Conservation (phyloP, 1,284 basidiomycete species). For the Mycena sp. region DNA sequence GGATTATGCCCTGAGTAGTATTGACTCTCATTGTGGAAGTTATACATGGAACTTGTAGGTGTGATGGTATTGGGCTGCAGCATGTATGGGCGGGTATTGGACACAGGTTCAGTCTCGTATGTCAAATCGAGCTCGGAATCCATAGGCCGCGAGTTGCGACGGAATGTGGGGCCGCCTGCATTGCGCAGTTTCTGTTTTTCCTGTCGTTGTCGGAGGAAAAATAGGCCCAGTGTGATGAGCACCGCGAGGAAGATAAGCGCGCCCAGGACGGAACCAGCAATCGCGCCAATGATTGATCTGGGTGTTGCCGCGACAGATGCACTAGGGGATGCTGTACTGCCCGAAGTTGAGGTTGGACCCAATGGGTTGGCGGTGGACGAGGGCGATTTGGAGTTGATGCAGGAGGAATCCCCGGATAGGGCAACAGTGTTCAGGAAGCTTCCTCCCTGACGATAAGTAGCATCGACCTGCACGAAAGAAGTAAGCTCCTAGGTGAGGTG, state of each 20-base stretch:
- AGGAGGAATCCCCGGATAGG: constrained; percentile 23
- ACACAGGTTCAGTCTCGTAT: constrained; percentile 35
- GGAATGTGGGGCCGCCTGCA: constrained; percentile 32
- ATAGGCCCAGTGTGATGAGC: constrained; percentile 58
- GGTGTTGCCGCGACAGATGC: constrained; percentile 28
- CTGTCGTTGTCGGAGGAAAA: constrained; percentile 55
- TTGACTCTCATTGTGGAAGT: background rate
- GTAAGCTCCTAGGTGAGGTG: no score
- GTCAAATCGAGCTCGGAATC: constrained; percentile 39
- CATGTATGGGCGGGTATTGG: constrained; percentile 34
- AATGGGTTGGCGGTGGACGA: constrained; percentile 44
- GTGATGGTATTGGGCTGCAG: constrained; percentile 34
- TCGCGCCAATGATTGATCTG: constrained; percentile 31
- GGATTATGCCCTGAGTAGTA: background rate
- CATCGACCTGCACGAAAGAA: constrained; percentile 41
- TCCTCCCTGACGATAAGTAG: constrained; percentile 31
- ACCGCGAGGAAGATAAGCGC: constrained; percentile 60
- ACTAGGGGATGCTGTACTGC: constrained; percentile 36
- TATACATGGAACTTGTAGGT: constrained; percentile 34
- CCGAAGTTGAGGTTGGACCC: constrained; percentile 41
- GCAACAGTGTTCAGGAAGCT: constrained; percentile 7
- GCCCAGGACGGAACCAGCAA: constrained; percentile 70
- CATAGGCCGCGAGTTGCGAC: constrained; percentile 38
- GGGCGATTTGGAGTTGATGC: constrained; percentile 45
- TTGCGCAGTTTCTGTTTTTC: constrained; percentile 29